phyloP scores from a whole-genome alignment of 495 filamentous ascomycete genomes.

The Rusavskia elegans region DNA sequence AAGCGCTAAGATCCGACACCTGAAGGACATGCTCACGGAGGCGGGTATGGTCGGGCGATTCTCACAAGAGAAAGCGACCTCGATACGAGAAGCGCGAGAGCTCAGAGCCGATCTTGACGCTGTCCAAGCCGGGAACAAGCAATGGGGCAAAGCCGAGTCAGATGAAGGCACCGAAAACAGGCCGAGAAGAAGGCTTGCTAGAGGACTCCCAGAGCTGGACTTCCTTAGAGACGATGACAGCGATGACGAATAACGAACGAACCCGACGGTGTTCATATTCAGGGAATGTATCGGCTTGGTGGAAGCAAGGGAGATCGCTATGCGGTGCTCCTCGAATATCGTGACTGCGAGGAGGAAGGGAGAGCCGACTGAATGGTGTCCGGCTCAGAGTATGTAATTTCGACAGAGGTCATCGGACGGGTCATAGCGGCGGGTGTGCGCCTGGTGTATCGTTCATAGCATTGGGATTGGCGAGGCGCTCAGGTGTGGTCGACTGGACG shows the following conservation, averaged over 20 bases:
- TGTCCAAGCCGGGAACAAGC: constrained; percentile 60
- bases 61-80: constrained; percentile 63
- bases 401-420: too few species aligned
- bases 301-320: background rate
- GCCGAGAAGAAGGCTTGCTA: constrained; percentile 24
- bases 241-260: constrained; percentile 34
- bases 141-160: constrained; percentile 49
- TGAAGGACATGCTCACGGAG: constrained; percentile 61
- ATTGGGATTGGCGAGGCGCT: background rate
- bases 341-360: background rate
- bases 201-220: constrained; percentile 33
- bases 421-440: too few species aligned
- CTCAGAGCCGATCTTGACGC: constrained; percentile 66
- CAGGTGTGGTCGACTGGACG: background rate
- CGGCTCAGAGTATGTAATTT: background rate
- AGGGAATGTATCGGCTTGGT: background rate
- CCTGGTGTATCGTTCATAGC: background rate
- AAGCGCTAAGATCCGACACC: constrained; percentile 69
- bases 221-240: constrained; percentile 36
- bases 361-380: too few species aligned
- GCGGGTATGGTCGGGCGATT: constrained; percentile 78
- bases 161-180: constrained; percentile 28
- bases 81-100: constrained; percentile 76
- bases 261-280: background rate
- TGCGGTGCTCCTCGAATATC: background rate